These are phyloP conservation scores for Cydonia oblonga DNA, from an alignment of 331 rosid genomes.

Conservation along the genomic window DNA sequence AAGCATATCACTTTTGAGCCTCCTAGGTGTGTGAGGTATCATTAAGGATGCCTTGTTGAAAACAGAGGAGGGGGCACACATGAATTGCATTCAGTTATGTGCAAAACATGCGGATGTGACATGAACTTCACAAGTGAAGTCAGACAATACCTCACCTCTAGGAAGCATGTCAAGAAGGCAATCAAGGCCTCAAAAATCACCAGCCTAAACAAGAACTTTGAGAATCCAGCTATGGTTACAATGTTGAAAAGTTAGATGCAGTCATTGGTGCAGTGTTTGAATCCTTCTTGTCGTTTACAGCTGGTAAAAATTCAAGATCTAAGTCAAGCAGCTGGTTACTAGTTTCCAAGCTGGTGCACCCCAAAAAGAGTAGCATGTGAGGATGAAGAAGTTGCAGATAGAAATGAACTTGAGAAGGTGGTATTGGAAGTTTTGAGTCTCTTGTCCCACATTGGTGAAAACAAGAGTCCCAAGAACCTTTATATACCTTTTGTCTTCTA, in stretches of 20 bases:
- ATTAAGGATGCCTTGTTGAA: conserved; percentile 25
- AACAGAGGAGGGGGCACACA: conserved; percentile 23
- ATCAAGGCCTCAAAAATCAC: conserved; percentile 10
- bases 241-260: conserved; percentile 29
- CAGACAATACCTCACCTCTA: background rate
- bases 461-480: too few species aligned
- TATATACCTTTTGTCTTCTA: too few species aligned
- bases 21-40: conserved; percentile 21
- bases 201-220: background rate
- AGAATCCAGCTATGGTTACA: conserved; percentile 10
- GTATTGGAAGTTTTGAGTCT: too few species aligned
- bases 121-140: background rate
- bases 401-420: conserved; percentile 23
- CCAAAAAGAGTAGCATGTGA: conserved; percentile 12
- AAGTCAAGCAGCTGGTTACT: conserved; percentile 20
- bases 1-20: conserved; percentile 7
- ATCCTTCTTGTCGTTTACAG: conserved; percentile 25
- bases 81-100: conserved; percentile 15
- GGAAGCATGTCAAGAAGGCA: conserved; percentile 15
- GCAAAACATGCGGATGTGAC: conserved; percentile 2
- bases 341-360: conserved; percentile 23
- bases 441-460: too few species aligned
- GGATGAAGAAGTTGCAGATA: background rate
- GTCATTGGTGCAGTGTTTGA: conserved; percentile 20
- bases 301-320: conserved; percentile 8